Percentiles rank a stretch among this genome's conserved stretches.
Evolutionary conservation across 2,329 filamentous ascomycete genomes (phyloP).

Genomic region (Ramichloridium luteum): DNA sequence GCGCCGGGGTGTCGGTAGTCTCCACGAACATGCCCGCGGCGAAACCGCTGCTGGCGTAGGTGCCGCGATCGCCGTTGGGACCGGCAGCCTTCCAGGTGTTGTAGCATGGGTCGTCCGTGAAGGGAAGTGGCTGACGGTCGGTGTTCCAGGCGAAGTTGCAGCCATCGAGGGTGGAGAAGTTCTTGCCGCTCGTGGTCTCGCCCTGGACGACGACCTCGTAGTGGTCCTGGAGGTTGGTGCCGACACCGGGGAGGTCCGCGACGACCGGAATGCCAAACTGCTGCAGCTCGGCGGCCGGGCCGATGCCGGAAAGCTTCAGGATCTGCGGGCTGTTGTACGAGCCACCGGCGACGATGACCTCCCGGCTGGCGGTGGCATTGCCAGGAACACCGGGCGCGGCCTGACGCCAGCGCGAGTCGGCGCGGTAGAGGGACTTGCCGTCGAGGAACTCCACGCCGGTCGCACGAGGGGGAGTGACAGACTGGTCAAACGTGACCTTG

Average conservation of each 20-base stretch:
- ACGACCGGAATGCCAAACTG: conserved; percentile 43
- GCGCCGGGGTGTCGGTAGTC: conserved; percentile 28
- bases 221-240: conserved; percentile 52
- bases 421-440: conserved; percentile 29
- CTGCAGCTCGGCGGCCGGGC: conserved; percentile 41
- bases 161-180: conserved; percentile 1
- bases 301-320: conserved; percentile 53
- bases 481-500: conserved; percentile 53
- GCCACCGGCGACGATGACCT: conserved; percentile 39
- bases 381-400: conserved; percentile 27
- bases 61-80: conserved; percentile 27
- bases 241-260: conserved; percentile 49
- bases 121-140: conserved; percentile 3
- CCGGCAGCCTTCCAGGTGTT: conserved; percentile 31
- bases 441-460: conserved; percentile 33
- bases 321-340: conserved; percentile 54
- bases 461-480: conserved; percentile 39
- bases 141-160: not conserved
- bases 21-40: conserved; percentile 37
- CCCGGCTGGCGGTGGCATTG: conserved; percentile 30
- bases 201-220: conserved; percentile 42
- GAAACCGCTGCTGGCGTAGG: conserved; percentile 41
- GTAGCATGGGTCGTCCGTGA: conserved; percentile 31
- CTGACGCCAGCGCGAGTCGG: conserved; percentile 24
- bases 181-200: conserved; percentile 18